Evolutionary conservation across 805 yeast species (phyloP).

Genomic region (Yamadazyma laniorum): DNA sequence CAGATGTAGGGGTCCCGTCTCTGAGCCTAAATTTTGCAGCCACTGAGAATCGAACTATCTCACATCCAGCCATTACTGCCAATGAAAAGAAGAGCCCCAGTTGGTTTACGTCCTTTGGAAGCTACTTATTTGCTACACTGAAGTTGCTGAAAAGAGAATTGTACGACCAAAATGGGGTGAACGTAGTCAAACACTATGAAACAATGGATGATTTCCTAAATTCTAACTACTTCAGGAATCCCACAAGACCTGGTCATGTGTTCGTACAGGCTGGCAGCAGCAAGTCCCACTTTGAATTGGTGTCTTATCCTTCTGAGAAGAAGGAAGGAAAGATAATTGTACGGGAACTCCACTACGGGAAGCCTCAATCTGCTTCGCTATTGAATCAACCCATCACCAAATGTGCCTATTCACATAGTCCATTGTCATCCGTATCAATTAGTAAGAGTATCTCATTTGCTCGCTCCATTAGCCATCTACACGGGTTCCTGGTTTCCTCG

Average conservation of each 20-base stretch:
- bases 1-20: too few species aligned
- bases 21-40: not conserved
- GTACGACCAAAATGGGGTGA: too few species aligned
- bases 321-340: constrained; percentile 1
- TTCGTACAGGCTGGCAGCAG: not conserved
- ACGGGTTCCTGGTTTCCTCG: constrained; percentile 4
- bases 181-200: constrained; percentile 2
- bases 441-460: constrained; percentile 9
- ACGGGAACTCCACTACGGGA: constrained; percentile 5
- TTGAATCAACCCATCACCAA: constrained; percentile 7
- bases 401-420: constrained; percentile 5
- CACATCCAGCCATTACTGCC: too few species aligned
- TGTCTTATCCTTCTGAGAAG: constrained; percentile 5
- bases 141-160: too few species aligned
- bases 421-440: constrained; percentile 5
- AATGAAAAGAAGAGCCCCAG: too few species aligned
- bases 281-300: constrained; percentile 2
- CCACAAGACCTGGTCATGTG: constrained; percentile 2
- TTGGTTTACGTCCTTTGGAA: too few species aligned
- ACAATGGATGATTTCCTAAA: constrained; percentile 6
- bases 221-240: constrained; percentile 9
- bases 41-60: not conserved
- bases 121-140: too few species aligned
- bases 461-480: constrained; percentile 2
- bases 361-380: constrained; percentile 3